Base-by-base conservation (phyloP, 2,329 filamentous ascomycete genomes). In the Diaporthe citriasiana region DNA sequence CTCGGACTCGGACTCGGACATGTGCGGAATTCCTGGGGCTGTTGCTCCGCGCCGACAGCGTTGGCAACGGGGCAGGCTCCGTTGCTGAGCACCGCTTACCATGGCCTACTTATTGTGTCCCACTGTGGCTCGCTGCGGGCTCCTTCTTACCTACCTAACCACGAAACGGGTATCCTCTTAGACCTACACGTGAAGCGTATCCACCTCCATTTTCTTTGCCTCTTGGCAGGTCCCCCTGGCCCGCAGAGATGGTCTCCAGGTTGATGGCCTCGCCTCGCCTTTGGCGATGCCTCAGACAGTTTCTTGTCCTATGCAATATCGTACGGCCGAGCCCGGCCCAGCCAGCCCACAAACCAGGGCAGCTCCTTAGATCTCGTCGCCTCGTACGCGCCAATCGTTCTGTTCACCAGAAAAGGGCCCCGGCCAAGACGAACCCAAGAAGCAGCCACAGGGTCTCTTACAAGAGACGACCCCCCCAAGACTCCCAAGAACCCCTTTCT, bases 1-100 rank as follows among this genome's bases (percentile, higher is more conserved):
- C 35, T 66, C 63, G 63, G 63, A 51, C 63, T 66, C 63, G 63
- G 63, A 66, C 45, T 66, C 22, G 63, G 63, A 38, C 27, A 33
- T 10, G 9, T 27, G 5, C 27, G 33, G 45, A 19, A 12, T 1
- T 38, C 30, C 30, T 9, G 60, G 19, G 42, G 8, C 19, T 38
- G 42, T 66, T 66, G 60, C 45, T 66, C 60, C 45, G 60, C 13
- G 27, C 45, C 60, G 60, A 51, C 12, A 8, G n/a, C 22, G 15
- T 50, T 51, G 42, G 42, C 60, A 66, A 33, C 60, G 45, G 60
- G 27, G 13, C 30, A 51, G 60, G 27, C 30, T 13, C 60, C 30
- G 60, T 50, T 35, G 42, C 8, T 38, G 19, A 50, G 35, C 3
- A 66, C 15, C 30, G 27, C 19, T 2, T 22, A 13, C 40, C 40